Evolutionary conservation across 2,329 filamentous ascomycete species (phyloP).

Genomic region (Thielaviopsis populi): DNA sequence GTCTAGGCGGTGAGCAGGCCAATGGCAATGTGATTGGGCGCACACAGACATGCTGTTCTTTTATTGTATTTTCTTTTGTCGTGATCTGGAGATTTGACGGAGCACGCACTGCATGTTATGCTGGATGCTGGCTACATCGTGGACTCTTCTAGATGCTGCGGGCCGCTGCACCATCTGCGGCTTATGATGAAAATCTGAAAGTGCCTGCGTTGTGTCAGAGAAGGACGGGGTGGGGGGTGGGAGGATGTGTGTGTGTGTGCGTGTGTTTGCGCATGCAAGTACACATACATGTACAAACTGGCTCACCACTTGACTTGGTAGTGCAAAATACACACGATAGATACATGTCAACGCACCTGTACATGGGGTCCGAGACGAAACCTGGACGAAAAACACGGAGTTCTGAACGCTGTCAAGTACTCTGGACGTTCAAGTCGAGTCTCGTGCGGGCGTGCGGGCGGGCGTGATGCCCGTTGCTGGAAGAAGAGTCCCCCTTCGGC

Average conservation of each 20-base stretch:
- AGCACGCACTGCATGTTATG: background rate
- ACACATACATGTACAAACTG: background rate
- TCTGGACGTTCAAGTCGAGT: too few species aligned
- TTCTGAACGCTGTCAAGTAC: too few species aligned
- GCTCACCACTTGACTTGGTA: background rate
- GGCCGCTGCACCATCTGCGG: background rate
- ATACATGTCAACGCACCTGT: background rate
- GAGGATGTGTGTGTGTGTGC: background rate
- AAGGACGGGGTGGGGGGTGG: background rate
- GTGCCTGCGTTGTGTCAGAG: background rate
- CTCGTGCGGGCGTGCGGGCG: too few species aligned
- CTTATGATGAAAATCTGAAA: background rate
- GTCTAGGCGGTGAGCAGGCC: background rate
- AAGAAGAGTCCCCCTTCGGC: background rate
- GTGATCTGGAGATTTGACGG: background rate
- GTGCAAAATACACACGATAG: too few species aligned
- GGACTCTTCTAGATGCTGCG: background rate
- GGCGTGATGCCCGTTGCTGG: too few species aligned
- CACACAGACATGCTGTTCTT: background rate
- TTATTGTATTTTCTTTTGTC: background rate
- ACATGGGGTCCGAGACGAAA: background rate
- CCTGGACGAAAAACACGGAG: background rate
- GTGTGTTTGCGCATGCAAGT: background rate
- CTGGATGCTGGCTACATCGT: too few species aligned
- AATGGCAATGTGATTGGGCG: background rate